phyloP scores from a whole-genome alignment of 371 early-diverging fungal species.

The Circinella umbellata region DNA sequence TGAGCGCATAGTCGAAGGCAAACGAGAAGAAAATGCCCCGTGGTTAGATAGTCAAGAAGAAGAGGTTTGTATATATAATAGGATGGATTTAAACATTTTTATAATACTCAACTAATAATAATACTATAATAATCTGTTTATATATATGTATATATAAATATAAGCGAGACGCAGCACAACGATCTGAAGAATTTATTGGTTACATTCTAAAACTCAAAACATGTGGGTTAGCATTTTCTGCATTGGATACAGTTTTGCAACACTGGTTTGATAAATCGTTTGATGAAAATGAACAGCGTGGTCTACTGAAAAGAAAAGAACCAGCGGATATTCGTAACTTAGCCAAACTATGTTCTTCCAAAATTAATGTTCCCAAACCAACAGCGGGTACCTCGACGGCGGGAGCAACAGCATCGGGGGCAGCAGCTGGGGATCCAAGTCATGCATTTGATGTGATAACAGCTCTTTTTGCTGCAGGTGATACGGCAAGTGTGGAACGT shows the following conservation, averaged over 20 bases:
- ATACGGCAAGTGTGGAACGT: slow-evolving; percentile 32
- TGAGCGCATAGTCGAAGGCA: slow-evolving; percentile 40
- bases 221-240: slow-evolving; percentile 42
- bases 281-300: slow-evolving; percentile 31
- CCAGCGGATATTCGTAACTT: slow-evolving; percentile 35
- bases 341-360: slow-evolving; percentile 36
- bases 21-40: slow-evolving; percentile 32
- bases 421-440: slow-evolving; percentile 10
- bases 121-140: not conserved
- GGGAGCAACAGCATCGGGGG: not conserved
- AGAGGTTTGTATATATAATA: slow-evolving; percentile 25
- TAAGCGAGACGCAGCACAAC: slow-evolving; percentile 37
- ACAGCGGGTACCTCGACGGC: not conserved
- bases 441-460: slow-evolving; percentile 43
- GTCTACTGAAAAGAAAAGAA: slow-evolving; percentile 37
- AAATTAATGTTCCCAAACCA: slow-evolving; percentile 7
- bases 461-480: slow-evolving; percentile 33
- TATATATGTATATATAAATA: not conserved
- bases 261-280: slow-evolving; percentile 48
- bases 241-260: slow-evolving; percentile 44
- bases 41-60: slow-evolving; percentile 31
- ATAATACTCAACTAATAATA: too few species aligned
- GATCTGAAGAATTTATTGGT: slow-evolving; percentile 44
- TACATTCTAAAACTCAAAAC: slow-evolving; percentile 48
- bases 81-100: too few species aligned